Evolutionary conservation across 2,329 filamentous ascomycete species (phyloP).

Genomic region (Rachicladosporium sp.): DNA sequence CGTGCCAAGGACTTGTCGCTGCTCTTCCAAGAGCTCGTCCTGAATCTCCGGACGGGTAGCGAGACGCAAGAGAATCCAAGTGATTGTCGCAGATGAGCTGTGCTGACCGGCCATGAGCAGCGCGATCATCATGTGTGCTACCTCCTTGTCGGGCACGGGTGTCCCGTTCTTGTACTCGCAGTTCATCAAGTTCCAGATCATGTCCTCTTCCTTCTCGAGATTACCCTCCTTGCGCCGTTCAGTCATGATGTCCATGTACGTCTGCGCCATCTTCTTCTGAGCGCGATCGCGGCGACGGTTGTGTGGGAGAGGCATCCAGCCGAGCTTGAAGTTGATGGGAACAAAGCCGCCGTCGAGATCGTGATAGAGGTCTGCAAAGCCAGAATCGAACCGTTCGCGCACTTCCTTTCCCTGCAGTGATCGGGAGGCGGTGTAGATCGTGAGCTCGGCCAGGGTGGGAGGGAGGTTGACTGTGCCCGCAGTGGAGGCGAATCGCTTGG

Average conservation of each 20-base stretch:
- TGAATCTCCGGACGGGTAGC: constrained; percentile 64
- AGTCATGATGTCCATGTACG: constrained; percentile 72
- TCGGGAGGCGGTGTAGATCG: constrained; percentile 79
- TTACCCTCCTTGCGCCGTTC: constrained; percentile 46
- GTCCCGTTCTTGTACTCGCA: constrained; percentile 73
- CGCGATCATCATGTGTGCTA: constrained; percentile 89
- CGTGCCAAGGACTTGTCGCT: constrained; percentile 57
- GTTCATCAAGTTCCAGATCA: constrained; percentile 83
- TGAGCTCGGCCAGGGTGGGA: constrained; percentile 69
- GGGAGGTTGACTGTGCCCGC: constrained; percentile 57
- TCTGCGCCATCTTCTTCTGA: constrained; percentile 65
- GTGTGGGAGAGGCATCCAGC: constrained; percentile 79
- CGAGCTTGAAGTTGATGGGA: constrained; percentile 79
- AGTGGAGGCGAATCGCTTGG: constrained; percentile 20
- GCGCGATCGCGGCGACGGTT: constrained; percentile 72
- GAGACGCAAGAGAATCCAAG: constrained; percentile 75
- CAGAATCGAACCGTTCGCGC: constrained; percentile 65
- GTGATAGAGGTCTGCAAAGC: constrained; percentile 71
- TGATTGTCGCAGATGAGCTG: constrained; percentile 72
- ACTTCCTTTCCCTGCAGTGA: constrained; percentile 79
- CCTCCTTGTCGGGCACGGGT: constrained; percentile 64
- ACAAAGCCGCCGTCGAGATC: constrained; percentile 84
- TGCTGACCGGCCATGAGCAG: constrained; percentile 87
- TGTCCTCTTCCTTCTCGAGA: constrained; percentile 44
- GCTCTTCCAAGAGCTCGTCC: constrained; percentile 74